These are phyloP conservation scores for Syzygium oleosum DNA, from an alignment of 345 rosid genomes.

Conservation along the genomic window DNA sequence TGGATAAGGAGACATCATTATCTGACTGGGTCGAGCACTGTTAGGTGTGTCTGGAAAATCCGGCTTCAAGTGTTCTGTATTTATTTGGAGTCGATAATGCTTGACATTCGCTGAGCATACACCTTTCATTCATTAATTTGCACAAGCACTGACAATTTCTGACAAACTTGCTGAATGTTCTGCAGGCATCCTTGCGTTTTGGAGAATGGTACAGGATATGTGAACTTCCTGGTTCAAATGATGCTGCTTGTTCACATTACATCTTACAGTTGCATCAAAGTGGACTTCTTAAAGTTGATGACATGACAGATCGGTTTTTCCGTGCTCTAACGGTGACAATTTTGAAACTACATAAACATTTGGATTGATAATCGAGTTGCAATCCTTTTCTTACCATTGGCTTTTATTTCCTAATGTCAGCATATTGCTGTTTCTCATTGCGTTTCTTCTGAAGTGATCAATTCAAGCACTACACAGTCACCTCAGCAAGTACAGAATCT, in stretches of 20 bases:
- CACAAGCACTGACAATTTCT: not conserved
- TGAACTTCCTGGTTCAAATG: slow-evolving; percentile 70
- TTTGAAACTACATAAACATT: not conserved
- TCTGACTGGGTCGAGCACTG: not conserved
- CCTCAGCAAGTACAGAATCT: slow-evolving; percentile 65
- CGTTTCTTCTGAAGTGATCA: slow-evolving; percentile 60
- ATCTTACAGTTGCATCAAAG: slow-evolving; percentile 68
- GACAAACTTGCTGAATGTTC: not conserved
- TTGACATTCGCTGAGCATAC: not conserved
- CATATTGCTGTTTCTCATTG: slow-evolving; percentile 85
- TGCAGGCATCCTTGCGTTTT: slow-evolving; percentile 67
- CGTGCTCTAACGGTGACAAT: slow-evolving; percentile 52
- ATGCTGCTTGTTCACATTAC: slow-evolving; percentile 46
- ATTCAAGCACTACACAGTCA: slow-evolving; percentile 45
- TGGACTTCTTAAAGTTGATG: slow-evolving; percentile 87
- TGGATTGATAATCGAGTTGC: not conserved
- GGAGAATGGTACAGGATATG: slow-evolving; percentile 76
- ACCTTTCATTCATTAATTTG: not conserved
- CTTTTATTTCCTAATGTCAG: slow-evolving; percentile 23
- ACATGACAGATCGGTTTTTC: slow-evolving; percentile 75
- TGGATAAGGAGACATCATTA: not conserved
- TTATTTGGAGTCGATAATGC: not conserved
- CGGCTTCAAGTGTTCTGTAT: not conserved
- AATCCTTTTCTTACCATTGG: not conserved
- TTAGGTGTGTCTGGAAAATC: not conserved